These are phyloP conservation scores for Mucor mucedo DNA, from an alignment of 371 early-diverging fungal genomes.

Conservation along the genomic window DNA sequence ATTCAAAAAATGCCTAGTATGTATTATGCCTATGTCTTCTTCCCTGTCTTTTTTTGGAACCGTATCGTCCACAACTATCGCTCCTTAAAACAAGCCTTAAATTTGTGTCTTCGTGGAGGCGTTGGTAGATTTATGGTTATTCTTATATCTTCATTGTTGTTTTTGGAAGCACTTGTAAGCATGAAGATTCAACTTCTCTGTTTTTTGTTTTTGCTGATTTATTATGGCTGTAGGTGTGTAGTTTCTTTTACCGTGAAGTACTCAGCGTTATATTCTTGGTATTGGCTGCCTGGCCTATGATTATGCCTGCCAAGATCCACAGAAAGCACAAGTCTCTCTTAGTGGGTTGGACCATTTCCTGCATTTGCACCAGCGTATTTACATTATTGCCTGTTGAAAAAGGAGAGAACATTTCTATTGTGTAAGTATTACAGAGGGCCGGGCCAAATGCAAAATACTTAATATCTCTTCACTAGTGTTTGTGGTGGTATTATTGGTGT, in stretches of 20 bases:
- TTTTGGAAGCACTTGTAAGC: constrained; percentile 75
- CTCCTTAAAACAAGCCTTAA: constrained; percentile 30
- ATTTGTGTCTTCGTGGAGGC: constrained; percentile 26
- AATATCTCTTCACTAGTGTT: background rate
- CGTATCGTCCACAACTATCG: constrained; percentile 54
- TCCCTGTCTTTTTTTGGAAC: constrained; percentile 89
- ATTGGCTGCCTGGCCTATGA: constrained; percentile 67
- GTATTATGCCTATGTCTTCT: constrained; percentile 86
- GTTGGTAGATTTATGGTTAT: constrained; percentile 17
- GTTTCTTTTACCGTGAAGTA: constrained; percentile 75
- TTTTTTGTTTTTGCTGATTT: too few relatives aligned
- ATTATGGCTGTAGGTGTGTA: constrained; percentile 61
- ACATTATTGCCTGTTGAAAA: constrained; percentile 88
- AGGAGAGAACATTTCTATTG: constrained; percentile 72
- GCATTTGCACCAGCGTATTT: constrained; percentile 79
- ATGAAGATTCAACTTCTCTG: too few relatives aligned
- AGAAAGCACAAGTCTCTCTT: constrained; percentile 41
- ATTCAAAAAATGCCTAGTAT: constrained; percentile 78
- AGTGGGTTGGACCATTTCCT: constrained; percentile 65
- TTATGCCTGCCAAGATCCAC: constrained; percentile 58
- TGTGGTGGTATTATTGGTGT: constrained; percentile 42
- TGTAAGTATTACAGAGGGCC: constrained; percentile 55
- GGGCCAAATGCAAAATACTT: background rate
- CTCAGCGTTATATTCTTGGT: constrained; percentile 59
- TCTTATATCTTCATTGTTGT: constrained; percentile 48